phyloP scores from a whole-genome alignment of 192 early-diverging fungal genomes.

The Gonapodya sp. region DNA sequence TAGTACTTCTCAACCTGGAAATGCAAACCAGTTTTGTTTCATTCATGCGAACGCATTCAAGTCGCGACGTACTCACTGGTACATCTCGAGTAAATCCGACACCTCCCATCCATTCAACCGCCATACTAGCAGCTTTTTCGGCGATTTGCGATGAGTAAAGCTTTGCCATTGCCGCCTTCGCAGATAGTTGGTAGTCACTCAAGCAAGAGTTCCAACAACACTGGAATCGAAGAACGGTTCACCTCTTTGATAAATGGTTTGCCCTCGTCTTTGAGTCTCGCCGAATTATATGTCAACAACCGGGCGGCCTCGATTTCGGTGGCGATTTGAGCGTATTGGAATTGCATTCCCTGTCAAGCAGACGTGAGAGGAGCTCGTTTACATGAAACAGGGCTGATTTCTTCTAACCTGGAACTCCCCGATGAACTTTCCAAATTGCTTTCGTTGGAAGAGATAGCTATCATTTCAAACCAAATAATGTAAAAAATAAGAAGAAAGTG shows the following conservation, averaged over 20 bases:
- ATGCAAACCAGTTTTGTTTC: constrained; percentile 23
- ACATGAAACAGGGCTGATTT: no score
- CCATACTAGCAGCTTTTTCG: constrained; percentile 75
- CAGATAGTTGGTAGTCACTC: background rate
- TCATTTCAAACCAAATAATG: no score
- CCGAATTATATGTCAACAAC: constrained; percentile 94
- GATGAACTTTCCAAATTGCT: constrained; percentile 82
- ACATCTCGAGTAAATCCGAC: constrained; percentile 80
- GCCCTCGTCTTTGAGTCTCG: constrained; percentile 87
- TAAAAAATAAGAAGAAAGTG: background rate
- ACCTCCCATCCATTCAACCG: constrained; percentile 96
- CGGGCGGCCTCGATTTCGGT: constrained; percentile 94
- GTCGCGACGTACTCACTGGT: background rate
- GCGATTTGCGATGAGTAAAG: constrained; percentile 92
- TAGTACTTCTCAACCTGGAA: constrained; percentile 88
- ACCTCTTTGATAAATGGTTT: constrained; percentile 81
- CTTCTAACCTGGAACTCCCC: constrained; percentile 69
- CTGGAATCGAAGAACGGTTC: no score
- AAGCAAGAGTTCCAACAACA: background rate
- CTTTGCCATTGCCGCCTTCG: constrained; percentile 97
- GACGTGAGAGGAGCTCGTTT: no score
- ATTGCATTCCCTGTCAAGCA: constrained; percentile 49
- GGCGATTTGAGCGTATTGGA: constrained; percentile 74
- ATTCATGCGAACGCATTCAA: background rate
- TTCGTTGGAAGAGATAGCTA: constrained; percentile 81